Percentiles rank a stretch among this genome's conserved stretches.
Conservation (phyloP, 768 basidiomycete species). For the Auriscalpium vulgare region DNA sequence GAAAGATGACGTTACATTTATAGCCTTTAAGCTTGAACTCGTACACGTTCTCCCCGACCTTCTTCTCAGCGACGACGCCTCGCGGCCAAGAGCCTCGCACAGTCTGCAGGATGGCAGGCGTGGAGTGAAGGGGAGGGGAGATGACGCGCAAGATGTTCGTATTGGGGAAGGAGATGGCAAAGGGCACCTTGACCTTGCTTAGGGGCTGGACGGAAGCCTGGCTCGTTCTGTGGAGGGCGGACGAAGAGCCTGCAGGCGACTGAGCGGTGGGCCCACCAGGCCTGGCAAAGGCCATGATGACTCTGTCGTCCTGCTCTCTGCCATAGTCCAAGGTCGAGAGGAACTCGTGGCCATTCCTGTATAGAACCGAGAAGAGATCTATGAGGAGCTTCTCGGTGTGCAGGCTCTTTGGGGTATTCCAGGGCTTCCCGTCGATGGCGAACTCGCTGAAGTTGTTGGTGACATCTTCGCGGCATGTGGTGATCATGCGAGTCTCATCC, state of each 20-base stretch:
- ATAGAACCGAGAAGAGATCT: constrained; percentile 55
- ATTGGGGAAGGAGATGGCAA: constrained; percentile 69
- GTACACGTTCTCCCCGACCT: constrained; percentile 59
- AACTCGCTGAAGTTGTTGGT: constrained; percentile 59
- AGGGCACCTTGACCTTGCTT: constrained; percentile 26
- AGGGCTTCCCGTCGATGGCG: constrained; percentile 60
- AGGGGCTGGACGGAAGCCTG: constrained; percentile 4
- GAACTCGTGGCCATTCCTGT: constrained; percentile 54
- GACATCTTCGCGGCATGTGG: constrained; percentile 45
- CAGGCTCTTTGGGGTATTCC: constrained; percentile 60
- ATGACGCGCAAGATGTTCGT: constrained; percentile 65
- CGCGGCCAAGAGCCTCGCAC: constrained; percentile 74
- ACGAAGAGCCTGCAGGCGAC: constrained; percentile 28
- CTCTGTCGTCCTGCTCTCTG: constrained; percentile 63
- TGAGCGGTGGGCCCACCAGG: constrained; percentile 25
- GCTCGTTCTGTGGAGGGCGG: constrained; percentile 18
- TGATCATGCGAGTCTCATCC: constrained; percentile 35
- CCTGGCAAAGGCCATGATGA: constrained; percentile 64
- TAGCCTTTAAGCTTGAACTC: constrained; percentile 82
- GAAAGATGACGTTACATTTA: constrained; percentile 44
- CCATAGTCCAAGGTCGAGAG: constrained; percentile 72
- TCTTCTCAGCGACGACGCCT: constrained; percentile 72
- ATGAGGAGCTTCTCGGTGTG: constrained; percentile 62
- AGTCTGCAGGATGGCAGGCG: constrained; percentile 75
- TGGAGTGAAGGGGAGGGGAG: constrained; percentile 65